A percentile compares a stretch with the other conserved stretches of the same genome.
phyloP scores from a whole-genome alignment of 306 rosid genomes.

The Dalbergia oliveri region DNA sequence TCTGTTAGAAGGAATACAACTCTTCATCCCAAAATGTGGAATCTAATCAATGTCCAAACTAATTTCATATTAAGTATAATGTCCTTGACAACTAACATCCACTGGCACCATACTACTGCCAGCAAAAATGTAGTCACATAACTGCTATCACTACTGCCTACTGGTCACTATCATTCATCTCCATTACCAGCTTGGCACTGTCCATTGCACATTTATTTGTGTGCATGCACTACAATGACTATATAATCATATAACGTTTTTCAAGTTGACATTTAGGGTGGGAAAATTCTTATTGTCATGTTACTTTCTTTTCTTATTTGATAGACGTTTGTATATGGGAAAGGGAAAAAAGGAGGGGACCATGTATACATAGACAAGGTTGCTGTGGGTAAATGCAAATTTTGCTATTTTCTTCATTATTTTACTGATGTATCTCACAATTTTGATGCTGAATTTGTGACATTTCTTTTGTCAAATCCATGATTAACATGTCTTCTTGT shows the following conservation, averaged over 20 bases:
- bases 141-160: not conserved
- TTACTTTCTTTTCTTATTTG: constrained; percentile 1
- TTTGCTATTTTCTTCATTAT: not conserved
- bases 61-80: not conserved
- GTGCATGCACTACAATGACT: constrained; percentile 19
- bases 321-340: not conserved
- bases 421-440: not conserved
- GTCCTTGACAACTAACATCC: not conserved
- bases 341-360: not conserved
- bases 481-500: not conserved
- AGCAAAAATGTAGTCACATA: not conserved
- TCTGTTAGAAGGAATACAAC: not conserved
- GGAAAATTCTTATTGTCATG: not conserved
- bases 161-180: not conserved
- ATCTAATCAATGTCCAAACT: not conserved
- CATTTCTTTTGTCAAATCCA: not conserved
- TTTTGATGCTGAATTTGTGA: not conserved
- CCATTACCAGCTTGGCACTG: constrained; percentile 10
- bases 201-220: constrained; percentile 21
- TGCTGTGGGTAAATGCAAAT: not conserved
- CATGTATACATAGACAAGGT: not conserved
- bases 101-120: not conserved
- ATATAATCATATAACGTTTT: constrained; percentile 12
- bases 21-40: constrained; percentile 18
- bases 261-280: constrained; percentile 1